Conservation (phyloP, 495 filamentous ascomycete species). For the Schizothecium vesticola region DNA sequence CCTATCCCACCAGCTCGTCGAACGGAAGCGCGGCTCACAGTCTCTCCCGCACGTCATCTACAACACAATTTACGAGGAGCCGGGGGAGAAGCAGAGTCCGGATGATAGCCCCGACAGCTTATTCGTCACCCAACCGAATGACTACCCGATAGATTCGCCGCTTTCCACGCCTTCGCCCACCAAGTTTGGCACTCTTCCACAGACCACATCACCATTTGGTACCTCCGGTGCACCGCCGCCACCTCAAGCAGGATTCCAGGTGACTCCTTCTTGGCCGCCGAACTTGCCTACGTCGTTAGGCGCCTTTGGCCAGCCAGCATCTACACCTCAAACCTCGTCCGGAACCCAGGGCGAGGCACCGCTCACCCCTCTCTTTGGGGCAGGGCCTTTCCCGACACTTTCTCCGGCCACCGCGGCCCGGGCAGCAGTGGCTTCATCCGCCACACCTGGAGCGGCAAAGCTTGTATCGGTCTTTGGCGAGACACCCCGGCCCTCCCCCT, state of each 20-base stretch:
- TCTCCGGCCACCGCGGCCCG: background rate
- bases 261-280: background rate
- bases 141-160: background rate
- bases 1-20: conserved; percentile 37
- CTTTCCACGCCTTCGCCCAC: background rate
- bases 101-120: conserved; percentile 16
- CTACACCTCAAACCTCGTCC: background rate
- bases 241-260: background rate
- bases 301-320: background rate
- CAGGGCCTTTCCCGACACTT: background rate
- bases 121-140: conserved; percentile 25
- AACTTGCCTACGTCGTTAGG: background rate
- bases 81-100: background rate
- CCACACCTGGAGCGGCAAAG: background rate
- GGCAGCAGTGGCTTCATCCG: background rate
- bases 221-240: background rate
- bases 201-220: background rate
- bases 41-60: conserved; percentile 41
- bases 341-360: background rate
- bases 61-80: conserved; percentile 38
- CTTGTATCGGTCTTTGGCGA: background rate
- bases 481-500: background rate
- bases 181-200: background rate
- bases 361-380: no score
- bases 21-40: conserved; percentile 41